phyloP scores from a whole-genome alignment of 306 rosid genomes.

The Luffa aegyptiaca region DNA sequence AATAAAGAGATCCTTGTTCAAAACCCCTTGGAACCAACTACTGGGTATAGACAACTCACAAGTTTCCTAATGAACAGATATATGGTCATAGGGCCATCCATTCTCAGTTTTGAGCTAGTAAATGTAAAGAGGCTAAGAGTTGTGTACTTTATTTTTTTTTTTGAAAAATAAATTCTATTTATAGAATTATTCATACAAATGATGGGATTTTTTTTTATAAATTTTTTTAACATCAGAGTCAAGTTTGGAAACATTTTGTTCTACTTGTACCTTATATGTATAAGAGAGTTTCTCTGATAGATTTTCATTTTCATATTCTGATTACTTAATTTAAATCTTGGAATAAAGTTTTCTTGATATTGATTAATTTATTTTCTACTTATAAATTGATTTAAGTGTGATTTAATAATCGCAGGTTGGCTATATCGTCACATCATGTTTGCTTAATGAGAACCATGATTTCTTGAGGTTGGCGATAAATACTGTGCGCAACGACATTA shows the following conservation, averaged over 20 bases:
- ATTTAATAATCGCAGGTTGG: slow-evolving; percentile 76
- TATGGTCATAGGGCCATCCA: background rate
- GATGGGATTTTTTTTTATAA: background rate
- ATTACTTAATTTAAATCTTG: background rate
- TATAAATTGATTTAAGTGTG: slow-evolving; percentile 15
- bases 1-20: background rate
- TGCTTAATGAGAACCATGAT: slow-evolving; percentile 99
- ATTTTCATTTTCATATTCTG: background rate
- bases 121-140: background rate
- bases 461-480: slow-evolving; percentile 96
- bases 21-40: background rate
- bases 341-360: background rate
- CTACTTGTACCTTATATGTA: background rate
- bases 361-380: background rate
- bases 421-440: slow-evolving; percentile 87
- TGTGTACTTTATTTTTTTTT: background rate
- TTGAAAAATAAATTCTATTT: background rate
- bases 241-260: background rate
- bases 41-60: background rate
- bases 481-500: slow-evolving; percentile 93
- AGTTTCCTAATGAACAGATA: background rate
- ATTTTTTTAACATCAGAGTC: background rate
- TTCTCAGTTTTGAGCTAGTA: background rate
- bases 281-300: background rate
- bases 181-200: background rate